Evolutionary conservation across 2,329 filamentous ascomycete genomes (phyloP).

Genomic region (Herpotrichia juniperi): DNA sequence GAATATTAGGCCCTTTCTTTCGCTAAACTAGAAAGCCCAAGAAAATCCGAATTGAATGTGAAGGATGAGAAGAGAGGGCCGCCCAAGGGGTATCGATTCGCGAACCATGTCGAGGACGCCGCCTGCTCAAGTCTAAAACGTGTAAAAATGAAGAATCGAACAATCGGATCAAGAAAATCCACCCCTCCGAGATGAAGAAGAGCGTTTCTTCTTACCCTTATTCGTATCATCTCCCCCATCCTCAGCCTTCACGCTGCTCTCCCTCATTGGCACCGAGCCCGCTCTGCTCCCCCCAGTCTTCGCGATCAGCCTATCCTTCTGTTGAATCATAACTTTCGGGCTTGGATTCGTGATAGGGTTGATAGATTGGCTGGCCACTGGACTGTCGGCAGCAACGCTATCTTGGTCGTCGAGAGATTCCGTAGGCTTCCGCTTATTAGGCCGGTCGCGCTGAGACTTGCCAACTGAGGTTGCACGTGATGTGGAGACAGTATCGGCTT

Average conservation of each 20-base stretch:
- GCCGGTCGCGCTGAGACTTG: constrained; percentile 44
- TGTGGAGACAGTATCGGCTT: constrained; percentile 41
- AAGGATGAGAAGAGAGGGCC: constrained; percentile 5
- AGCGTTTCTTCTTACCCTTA: constrained; percentile 49
- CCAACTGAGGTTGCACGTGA: constrained; percentile 45
- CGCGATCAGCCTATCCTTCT: constrained; percentile 45
- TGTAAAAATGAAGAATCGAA: background rate
- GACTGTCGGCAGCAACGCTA: constrained; percentile 46
- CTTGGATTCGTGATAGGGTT: constrained; percentile 30
- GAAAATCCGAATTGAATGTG: background rate
- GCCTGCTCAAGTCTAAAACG: background rate
- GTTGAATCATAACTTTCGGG: constrained; percentile 39
- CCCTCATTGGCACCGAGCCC: constrained; percentile 54
- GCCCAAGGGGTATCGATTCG: constrained; percentile 9
- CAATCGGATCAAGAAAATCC: background rate
- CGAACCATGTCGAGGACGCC: constrained; percentile 1
- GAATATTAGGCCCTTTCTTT: background rate
- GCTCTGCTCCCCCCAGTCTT: constrained; percentile 48
- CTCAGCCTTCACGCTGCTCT: constrained; percentile 58
- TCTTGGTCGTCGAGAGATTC: constrained; percentile 45
- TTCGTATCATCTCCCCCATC: constrained; percentile 53
- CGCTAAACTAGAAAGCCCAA: constrained; percentile 1
- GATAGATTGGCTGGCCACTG: constrained; percentile 5
- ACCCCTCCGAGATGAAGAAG: constrained; percentile 14
- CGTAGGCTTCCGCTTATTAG: constrained; percentile 45